Base-by-base conservation (phyloP, 225 moss, liverwort and hornwort genomes). In the Asterella californica region DNA sequence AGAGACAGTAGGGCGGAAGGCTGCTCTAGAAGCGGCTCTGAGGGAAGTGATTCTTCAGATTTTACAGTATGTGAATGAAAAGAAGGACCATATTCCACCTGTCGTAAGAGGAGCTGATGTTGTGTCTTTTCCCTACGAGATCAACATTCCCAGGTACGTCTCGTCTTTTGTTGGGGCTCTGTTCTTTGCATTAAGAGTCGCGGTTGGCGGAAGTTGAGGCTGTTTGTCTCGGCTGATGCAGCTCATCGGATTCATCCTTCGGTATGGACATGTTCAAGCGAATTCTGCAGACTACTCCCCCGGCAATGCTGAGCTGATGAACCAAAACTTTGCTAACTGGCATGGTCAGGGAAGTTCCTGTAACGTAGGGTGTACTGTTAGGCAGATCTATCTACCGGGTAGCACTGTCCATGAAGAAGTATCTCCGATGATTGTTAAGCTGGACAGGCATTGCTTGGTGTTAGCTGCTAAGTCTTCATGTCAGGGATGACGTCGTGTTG, bases 181-280 rank as follows among this genome's bases (percentile, higher is more conserved):
- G 73, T 0, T 73, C 25, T 48, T 25, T 62, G 62, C 25, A 62
- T 29, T 62, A 7, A 15, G 36, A n/a, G 62, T 62, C 27, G 27
- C 19, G 19, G 47, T 21, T 37, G 37, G 47, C 32, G 48, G 8
- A 49, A 17, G 10, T 24, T 78, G 37, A 78, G 22, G 4, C 32
- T 30, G 21, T 33, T 48, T 4, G 5, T 68, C 32, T 17, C 32
- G 34, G 70, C 36, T 71, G 70, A 33, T 88, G 86, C 91, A 99
- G 93, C 83, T 92, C 99, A 72, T 95, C 99, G 33, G 95, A 99
- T 81, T 99, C 94, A 6, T 99, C 95, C 25, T 99, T 99, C 78
- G 90, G 99, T 63, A 95, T 95, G 95, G 97, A 99, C 80, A 91
- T 99, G 86, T 92, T 99, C 83, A 95, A 99, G 87, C 88, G 99